Evolutionary conservation across 495 filamentous ascomycete genomes (phyloP).

Genomic region (Podospora australis): DNA sequence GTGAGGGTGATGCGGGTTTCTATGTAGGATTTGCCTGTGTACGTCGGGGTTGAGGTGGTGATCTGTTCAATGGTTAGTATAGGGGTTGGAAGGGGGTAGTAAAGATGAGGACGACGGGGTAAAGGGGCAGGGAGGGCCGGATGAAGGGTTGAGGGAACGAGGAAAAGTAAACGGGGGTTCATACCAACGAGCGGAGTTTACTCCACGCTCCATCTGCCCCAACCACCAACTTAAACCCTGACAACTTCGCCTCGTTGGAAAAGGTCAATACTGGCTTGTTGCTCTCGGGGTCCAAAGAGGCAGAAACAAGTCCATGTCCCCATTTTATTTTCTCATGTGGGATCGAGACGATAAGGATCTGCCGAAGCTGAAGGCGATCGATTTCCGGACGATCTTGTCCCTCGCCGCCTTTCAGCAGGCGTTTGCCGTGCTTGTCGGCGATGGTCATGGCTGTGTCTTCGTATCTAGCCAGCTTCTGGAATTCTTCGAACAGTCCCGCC

Average conservation of each 20-base stretch:
- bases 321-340: slow-evolving; percentile 20
- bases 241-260: slow-evolving; percentile 17
- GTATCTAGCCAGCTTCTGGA: slow-evolving; percentile 26
- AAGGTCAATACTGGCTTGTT: not conserved
- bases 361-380: slow-evolving; percentile 36
- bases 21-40: not conserved
- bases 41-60: not conserved
- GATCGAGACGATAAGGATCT: slow-evolving; percentile 39
- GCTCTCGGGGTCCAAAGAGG: not conserved
- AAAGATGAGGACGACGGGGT: no score
- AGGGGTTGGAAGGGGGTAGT: not conserved
- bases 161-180: slow-evolving; percentile 1
- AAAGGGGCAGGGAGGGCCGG: no score
- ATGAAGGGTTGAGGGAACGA: no score
- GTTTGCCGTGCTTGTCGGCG: slow-evolving; percentile 20
- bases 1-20: not conserved
- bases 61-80: not conserved
- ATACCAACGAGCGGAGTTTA: slow-evolving; percentile 26
- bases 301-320: not conserved
- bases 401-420: slow-evolving; percentile 10
- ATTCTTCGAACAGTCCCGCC: slow-evolving; percentile 45
- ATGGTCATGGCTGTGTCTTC: slow-evolving; percentile 20
- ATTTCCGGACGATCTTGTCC: slow-evolving; percentile 28
- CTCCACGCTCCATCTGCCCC: slow-evolving; percentile 33
- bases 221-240: slow-evolving; percentile 26